Evolutionary conservation across 2,329 filamentous ascomycete species (phyloP).

Genomic region (Metarhizium rileyi): DNA sequence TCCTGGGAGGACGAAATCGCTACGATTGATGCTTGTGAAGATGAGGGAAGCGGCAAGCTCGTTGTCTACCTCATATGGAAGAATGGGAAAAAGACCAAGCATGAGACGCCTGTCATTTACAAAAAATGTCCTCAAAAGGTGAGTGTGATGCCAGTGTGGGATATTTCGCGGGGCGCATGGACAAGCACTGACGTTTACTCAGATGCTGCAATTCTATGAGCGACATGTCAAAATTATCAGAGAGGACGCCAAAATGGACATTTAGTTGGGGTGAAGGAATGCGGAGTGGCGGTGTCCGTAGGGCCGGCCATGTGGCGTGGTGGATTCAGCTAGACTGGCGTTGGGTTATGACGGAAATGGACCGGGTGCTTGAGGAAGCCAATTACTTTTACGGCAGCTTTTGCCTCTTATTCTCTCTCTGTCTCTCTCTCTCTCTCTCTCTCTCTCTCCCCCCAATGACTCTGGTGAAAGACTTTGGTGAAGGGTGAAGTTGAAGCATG

Average conservation of each 20-base stretch:
- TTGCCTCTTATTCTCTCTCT: too few species aligned
- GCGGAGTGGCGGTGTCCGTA: too few species aligned
- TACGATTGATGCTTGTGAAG: constrained; percentile 62
- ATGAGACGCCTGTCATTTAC: constrained; percentile 58
- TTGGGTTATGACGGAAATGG: too few species aligned
- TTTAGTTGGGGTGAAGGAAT: too few species aligned
- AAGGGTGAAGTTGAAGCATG: too few species aligned
- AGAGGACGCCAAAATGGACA: constrained; percentile 20
- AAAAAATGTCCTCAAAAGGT: constrained; percentile 72
- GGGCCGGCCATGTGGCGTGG: too few species aligned
- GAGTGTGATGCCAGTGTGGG: constrained; percentile 10
- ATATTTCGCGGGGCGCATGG: not conserved
- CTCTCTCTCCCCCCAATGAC: too few species aligned
- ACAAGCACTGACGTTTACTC: constrained; percentile 3
- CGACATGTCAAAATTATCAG: constrained; percentile 45
- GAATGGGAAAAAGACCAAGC: constrained; percentile 63
- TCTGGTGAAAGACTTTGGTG: too few species aligned
- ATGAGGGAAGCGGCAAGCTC: constrained; percentile 47
- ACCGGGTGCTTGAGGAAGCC: too few species aligned
- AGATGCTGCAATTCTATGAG: constrained; percentile 54
- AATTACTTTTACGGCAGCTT: too few species aligned
- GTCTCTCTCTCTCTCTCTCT: too few species aligned
- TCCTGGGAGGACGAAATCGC: constrained; percentile 69
- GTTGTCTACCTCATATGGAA: constrained; percentile 67
- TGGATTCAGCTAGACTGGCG: too few species aligned